phyloP scores from a whole-genome alignment of 306 rosid genomes.

The Alnus glutinosa region DNA sequence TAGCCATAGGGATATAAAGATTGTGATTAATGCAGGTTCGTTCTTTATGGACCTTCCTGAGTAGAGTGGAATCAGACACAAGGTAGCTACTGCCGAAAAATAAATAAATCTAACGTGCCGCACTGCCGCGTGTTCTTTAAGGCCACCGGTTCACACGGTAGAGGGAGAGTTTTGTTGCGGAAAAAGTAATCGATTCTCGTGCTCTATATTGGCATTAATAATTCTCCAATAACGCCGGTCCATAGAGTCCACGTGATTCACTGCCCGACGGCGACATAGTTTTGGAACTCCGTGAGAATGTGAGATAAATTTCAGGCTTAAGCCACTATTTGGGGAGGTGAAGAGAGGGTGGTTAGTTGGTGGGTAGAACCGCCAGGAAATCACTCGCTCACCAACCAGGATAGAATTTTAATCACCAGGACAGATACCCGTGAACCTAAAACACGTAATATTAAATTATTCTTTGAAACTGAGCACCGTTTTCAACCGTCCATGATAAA shows the following conservation, averaged over 20 bases:
- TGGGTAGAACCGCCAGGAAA: conserved; percentile 14
- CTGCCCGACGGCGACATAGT: conserved; percentile 3
- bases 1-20: no score
- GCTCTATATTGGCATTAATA: neutral
- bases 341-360: conserved; percentile 28
- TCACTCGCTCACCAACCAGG: conserved; percentile 14
- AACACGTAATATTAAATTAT: conserved; percentile 21
- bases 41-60: no score
- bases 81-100: no score
- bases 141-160: no score
- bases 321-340: neutral
- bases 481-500: neutral
- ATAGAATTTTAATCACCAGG: conserved; percentile 19
- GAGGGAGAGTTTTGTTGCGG: no score
- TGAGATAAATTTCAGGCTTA: no score
- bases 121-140: no score
- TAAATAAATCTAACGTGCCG: no score
- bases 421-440: conserved; percentile 46
- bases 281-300: neutral
- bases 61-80: no score
- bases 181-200: neutral
- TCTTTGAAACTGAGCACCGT: neutral
- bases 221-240: neutral
- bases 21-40: no score
- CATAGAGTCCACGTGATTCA: conserved; percentile 18